Evolutionary conservation across 2,329 filamentous ascomycete species (phyloP).

Genomic region (Thelonectria blattea): DNA sequence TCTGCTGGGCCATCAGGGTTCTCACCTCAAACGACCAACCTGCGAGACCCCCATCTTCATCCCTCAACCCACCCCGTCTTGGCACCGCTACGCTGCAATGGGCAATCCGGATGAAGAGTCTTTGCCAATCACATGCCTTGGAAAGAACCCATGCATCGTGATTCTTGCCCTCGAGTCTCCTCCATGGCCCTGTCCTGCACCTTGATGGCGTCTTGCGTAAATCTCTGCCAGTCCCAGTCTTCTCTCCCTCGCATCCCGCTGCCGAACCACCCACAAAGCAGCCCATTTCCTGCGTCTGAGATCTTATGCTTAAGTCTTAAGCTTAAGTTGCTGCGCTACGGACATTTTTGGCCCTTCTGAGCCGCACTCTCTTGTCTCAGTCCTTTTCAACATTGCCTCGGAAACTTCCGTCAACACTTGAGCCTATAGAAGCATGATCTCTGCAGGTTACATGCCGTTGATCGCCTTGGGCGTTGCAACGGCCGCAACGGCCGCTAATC

Average conservation of each 20-base stretch:
- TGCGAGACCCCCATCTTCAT: neutral
- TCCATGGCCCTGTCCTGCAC: neutral
- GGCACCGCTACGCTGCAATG: conserved; percentile 14
- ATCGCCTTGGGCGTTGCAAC: conserved; percentile 27
- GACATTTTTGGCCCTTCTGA: too few species aligned
- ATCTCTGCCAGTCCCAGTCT: neutral
- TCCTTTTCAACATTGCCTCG: neutral
- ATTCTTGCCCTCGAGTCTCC: neutral
- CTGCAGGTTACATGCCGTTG: conserved; percentile 17
- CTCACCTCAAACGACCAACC: neutral
- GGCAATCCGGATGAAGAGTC: neutral
- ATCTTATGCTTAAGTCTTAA: conserved; percentile 8
- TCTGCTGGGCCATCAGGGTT: conserved; percentile 15
- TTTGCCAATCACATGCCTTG: conserved; percentile 1
- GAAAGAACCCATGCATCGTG: neutral
- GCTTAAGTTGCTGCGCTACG: conserved; percentile 4
- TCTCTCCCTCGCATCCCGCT: conserved; percentile 2
- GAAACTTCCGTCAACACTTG: neutral
- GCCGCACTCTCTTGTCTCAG: neutral
- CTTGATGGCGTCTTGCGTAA: neutral
- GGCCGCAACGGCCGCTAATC: conserved; percentile 25
- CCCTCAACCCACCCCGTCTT: conserved; percentile 13
- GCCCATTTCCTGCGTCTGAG: neutral
- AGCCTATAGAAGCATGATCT: neutral
- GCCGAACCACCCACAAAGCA: neutral